Base-by-base conservation (phyloP, 2,329 filamentous ascomycete species). In the Elsinoe batatas region DNA sequence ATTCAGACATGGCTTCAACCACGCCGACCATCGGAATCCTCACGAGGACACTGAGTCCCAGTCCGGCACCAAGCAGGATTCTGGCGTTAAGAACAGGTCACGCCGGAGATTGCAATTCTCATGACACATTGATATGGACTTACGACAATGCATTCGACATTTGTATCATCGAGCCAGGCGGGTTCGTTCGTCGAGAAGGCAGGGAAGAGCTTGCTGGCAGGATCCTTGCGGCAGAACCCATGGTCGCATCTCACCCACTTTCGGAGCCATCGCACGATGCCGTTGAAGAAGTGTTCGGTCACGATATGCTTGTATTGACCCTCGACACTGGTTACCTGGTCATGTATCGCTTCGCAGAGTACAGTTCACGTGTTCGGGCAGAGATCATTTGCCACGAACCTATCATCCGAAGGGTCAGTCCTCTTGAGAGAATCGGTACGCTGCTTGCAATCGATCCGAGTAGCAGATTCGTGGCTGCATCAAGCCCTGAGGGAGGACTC, bases 81-180 rank as follows among this genome's bases (percentile, higher is more conserved):
- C 73, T 95, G 12, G 87, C 90, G 11, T 88, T 84, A n/a, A 81
- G 84, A 58, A n/a, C 18, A n/a, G 11, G 17, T 35, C 12, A 51
- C 12, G 7, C 32, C 6, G 18, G 7, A 11, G 3, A 26, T 4
- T 3, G 5, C 26, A 3, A 17, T 11, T 10, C 8, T 42, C 76
- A 83, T 58, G 90, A 93, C 62, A 91, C 97, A 72, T 81, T 96
- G 60, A 84, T 91, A 36, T 89, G 95, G 63, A 79, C 98, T 57
- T 88, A 90, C 54, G 86, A 95, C 61, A 80, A 86, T 60, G 88
- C 75, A 76, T 43, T 51, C 33, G 47, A 51, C 17, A 32, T 51
- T 10, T 38, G 32, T 10, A 10, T 8, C 3, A 17, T 51, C 12
- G 47, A 51, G 17, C 10, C 26, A 3, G 33, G 33, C 7, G 47